phyloP scores from a whole-genome alignment of 2,329 filamentous ascomycete species.

The Graphium sp. region DNA sequence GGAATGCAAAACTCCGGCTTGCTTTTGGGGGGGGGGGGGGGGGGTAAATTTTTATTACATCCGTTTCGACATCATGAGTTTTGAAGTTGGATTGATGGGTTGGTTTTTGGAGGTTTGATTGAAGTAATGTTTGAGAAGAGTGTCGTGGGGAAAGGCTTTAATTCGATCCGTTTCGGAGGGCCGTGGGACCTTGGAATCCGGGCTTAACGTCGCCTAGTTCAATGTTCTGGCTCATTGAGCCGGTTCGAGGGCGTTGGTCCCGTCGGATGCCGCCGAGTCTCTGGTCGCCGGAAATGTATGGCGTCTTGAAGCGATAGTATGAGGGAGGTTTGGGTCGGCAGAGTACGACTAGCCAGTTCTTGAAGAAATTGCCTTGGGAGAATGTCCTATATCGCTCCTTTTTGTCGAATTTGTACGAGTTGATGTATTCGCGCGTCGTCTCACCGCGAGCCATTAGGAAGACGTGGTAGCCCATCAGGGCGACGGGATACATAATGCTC shows the following conservation, averaged over 20 bases:
- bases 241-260: conserved; percentile 19
- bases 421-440: conserved; percentile 90
- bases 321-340: conserved; percentile 72
- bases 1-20: no score
- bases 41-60: no score
- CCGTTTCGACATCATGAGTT: no score
- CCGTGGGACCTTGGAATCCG: conserved; percentile 37
- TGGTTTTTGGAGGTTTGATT: no score
- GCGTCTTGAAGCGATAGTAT: conserved; percentile 72
- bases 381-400: conserved; percentile 85
- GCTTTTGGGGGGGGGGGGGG: no score
- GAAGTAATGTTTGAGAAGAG: neutral
- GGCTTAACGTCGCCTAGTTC: conserved; percentile 55
- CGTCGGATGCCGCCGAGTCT: conserved; percentile 43
- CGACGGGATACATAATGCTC: conserved; percentile 62
- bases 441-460: conserved; percentile 84
- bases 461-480: conserved; percentile 74
- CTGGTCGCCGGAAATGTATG: conserved; percentile 68
- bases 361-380: conserved; percentile 55
- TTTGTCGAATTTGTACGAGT: conserved; percentile 87
- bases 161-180: conserved; percentile 21
- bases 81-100: no score
- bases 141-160: neutral
- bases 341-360: conserved; percentile 70
- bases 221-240: conserved; percentile 34